Conservation (phyloP, 768 basidiomycete species). For the Boletus subparvulus region DNA sequence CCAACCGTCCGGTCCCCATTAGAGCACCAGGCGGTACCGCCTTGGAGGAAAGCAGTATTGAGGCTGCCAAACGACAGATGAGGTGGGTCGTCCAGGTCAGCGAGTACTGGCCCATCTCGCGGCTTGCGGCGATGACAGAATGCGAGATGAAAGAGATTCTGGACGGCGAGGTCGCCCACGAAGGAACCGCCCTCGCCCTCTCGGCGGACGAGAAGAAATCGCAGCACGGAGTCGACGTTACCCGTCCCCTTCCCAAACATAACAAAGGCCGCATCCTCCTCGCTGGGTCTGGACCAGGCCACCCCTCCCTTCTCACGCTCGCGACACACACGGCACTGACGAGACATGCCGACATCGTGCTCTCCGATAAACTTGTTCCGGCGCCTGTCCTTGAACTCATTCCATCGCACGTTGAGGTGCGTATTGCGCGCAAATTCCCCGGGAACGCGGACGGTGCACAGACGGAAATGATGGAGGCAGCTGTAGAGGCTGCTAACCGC, state of each 20-base stretch:
- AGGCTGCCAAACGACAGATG: slow-evolving; percentile 65
- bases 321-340: slow-evolving; percentile 83
- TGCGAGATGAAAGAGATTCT: slow-evolving; percentile 68
- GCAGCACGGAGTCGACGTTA: slow-evolving; percentile 27
- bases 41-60: slow-evolving; percentile 38
- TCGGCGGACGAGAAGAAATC: slow-evolving; percentile 38
- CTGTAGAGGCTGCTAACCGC: slow-evolving; percentile 73
- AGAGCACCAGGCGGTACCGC: background rate
- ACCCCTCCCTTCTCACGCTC: slow-evolving; percentile 86
- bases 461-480: slow-evolving; percentile 90
- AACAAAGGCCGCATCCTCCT: slow-evolving; percentile 74
- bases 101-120: slow-evolving; percentile 90
- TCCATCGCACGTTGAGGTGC: slow-evolving; percentile 66
- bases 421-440: slow-evolving; percentile 95
- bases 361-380: slow-evolving; percentile 97
- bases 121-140: slow-evolving; percentile 66
- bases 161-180: slow-evolving; percentile 32
- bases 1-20: slow-evolving; percentile 67
- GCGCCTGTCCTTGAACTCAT: slow-evolving; percentile 83
- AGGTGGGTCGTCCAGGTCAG: slow-evolving; percentile 95
- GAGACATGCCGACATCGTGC: slow-evolving; percentile 77
- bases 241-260: slow-evolving; percentile 14
- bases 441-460: slow-evolving; percentile 97
- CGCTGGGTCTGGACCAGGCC: slow-evolving; percentile 94
- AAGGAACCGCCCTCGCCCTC: slow-evolving; percentile 10